Evolutionary conservation across 257 asterid genomes (phyloP).

Genomic region (Solanum okadae): DNA sequence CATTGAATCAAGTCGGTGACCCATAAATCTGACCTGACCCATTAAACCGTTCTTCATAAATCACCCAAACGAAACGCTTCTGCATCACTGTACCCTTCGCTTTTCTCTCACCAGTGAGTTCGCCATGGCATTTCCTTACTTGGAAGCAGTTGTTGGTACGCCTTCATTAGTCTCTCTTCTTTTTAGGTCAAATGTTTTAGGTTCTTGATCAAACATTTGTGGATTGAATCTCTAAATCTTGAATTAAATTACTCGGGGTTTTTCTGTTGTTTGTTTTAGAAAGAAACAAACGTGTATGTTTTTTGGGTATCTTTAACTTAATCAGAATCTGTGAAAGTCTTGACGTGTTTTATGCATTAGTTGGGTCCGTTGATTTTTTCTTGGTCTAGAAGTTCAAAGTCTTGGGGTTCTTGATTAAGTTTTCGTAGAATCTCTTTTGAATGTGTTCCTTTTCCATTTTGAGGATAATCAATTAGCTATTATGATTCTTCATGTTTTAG

Average conservation of each 20-base stretch:
- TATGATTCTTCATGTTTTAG: neutral
- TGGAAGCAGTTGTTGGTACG: conserved; percentile 82
- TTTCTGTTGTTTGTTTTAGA: neutral
- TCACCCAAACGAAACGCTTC: neutral
- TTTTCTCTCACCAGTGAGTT: neutral
- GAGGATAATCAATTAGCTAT: neutral
- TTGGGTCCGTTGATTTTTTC: neutral
- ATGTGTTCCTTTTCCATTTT: neutral
- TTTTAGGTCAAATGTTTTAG: neutral
- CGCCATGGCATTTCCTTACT: conserved; percentile 83
- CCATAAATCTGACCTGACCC: neutral
- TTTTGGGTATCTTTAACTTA: neutral
- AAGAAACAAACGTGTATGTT: neutral
- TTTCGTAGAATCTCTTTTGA: neutral
- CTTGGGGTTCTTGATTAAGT: neutral
- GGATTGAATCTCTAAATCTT: neutral
- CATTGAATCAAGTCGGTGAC: neutral
- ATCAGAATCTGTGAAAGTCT: neutral
- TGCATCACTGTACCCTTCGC: neutral
- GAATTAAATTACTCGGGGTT: neutral
- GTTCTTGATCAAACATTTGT: neutral
- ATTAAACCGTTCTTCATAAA: neutral
- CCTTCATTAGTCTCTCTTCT: neutral
- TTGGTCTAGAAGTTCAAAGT: neutral
- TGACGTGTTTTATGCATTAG: neutral